These are phyloP conservation scores for Euphorbia celastroides DNA, from an alignment of 441 rosid genomes.

Conservation along the genomic window DNA sequence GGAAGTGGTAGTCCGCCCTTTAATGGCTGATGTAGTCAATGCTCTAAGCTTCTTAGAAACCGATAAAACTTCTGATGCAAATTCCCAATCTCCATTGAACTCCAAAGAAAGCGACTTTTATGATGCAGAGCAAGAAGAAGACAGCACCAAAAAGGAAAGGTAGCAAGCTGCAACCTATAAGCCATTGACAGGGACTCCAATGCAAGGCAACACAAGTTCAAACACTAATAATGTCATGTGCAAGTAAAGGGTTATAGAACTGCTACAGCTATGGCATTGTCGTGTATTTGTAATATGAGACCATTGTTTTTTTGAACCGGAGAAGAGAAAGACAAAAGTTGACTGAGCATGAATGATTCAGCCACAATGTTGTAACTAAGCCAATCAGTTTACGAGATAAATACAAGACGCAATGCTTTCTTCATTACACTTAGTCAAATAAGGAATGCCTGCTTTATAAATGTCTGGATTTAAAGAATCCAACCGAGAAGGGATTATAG, in stretches of 20 bases:
- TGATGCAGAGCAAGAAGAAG: not conserved
- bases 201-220: slow-evolving; percentile 26
- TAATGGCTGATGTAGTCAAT: slow-evolving; percentile 64
- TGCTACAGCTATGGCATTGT: too few species aligned
- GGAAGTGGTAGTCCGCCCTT: slow-evolving; percentile 58
- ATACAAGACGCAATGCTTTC: not conserved
- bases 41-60: slow-evolving; percentile 63
- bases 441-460: too few species aligned
- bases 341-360: not conserved
- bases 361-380: too few species aligned
- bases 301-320: not conserved
- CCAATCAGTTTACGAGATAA: not conserved
- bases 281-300: too few species aligned
- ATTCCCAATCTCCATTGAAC: not conserved
- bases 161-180: slow-evolving; percentile 64
- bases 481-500: too few species aligned
- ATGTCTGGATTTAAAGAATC: too few species aligned
- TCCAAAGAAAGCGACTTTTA: not conserved
- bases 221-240: not conserved
- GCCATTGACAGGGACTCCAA: slow-evolving; percentile 77
- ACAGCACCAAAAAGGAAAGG: slow-evolving; percentile 27
- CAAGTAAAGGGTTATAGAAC: too few species aligned
- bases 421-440: too few species aligned
- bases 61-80: slow-evolving; percentile 13
- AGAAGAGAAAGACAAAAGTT: slow-evolving; percentile 1